Conservation (phyloP, 2,329 filamentous ascomycete genomes). For the Juglanconis oblonga region DNA sequence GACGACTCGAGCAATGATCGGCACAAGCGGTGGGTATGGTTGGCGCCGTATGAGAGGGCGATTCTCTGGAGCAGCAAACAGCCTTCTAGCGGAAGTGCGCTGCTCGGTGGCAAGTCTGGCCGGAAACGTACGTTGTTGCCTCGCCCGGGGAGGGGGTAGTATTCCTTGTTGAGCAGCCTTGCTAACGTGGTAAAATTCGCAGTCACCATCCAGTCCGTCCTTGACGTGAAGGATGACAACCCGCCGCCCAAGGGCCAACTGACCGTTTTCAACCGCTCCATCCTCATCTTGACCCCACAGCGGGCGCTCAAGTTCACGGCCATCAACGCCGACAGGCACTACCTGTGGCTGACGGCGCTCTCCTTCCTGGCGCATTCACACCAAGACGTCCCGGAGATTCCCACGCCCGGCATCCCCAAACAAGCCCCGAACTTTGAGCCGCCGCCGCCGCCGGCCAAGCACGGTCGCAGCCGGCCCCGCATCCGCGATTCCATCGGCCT, state of each 20-base stretch:
- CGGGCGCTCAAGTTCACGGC: conserved; percentile 95
- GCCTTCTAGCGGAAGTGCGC: conserved; percentile 78
- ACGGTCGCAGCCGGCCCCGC: conserved; percentile 33
- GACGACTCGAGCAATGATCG: conserved; percentile 74
- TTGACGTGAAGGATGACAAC: conserved; percentile 95
- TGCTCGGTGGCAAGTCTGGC: conserved; percentile 84
- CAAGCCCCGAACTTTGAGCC: conserved; percentile 51
- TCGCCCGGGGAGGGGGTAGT: background rate
- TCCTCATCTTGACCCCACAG: conserved; percentile 89
- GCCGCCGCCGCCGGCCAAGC: conserved; percentile 22
- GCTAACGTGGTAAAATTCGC: conserved; percentile 31
- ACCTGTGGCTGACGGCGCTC: conserved; percentile 89
- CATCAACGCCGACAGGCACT: conserved; percentile 77
- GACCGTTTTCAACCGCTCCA: conserved; percentile 81
- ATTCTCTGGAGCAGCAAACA: conserved; percentile 99
- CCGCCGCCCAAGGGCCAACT: conserved; percentile 69
- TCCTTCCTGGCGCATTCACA: conserved; percentile 92
- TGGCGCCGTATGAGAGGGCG: conserved; percentile 91
- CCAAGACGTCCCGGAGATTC: conserved; percentile 73
- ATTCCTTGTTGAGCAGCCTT: background rate
- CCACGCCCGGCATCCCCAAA: conserved; percentile 51
- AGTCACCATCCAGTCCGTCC: conserved; percentile 94
- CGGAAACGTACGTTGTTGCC: conserved; percentile 73
- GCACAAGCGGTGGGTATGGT: conserved; percentile 97
- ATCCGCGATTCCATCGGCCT: conserved; percentile 89